phyloP scores from a whole-genome alignment of 345 rosid species.

The Hibiscus tridactylites region DNA sequence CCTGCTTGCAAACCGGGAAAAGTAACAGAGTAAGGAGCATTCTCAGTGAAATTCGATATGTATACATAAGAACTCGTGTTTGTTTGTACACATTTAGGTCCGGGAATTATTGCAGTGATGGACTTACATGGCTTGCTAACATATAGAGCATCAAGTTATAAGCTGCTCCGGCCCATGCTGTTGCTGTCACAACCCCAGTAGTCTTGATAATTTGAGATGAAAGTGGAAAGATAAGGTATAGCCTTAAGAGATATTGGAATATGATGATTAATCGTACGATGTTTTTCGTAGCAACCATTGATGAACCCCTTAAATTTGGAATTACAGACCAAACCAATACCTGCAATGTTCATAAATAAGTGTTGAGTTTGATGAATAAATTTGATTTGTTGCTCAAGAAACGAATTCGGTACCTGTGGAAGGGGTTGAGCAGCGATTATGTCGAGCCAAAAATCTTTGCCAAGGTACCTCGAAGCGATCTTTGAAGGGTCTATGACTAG shows the following conservation, averaged over 20 bases:
- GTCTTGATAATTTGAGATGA: conserved; percentile 74
- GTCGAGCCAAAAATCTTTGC: conserved; percentile 41
- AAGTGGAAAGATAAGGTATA: conserved; percentile 62
- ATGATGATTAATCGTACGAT: conserved; percentile 72
- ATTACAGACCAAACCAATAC: conserved; percentile 67
- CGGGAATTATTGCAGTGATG: not conserved
- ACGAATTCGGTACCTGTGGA: conserved; percentile 38
- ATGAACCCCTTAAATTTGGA: conserved; percentile 63
- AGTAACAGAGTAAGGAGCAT: not conserved
- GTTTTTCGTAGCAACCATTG: conserved; percentile 69
- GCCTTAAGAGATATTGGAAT: conserved; percentile 68
- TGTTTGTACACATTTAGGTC: not conserved
- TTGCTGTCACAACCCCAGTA: conserved; percentile 76
- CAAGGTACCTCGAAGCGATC: conserved; percentile 40
- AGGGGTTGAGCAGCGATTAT: conserved; percentile 40
- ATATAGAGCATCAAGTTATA: conserved; percentile 86
- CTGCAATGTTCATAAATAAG: conserved; percentile 32
- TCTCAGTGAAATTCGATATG: not conserved
- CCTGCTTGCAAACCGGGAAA: conserved; percentile 28
- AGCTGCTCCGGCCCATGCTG: conserved; percentile 96
- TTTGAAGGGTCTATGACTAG: conserved; percentile 36
- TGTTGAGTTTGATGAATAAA: not conserved
- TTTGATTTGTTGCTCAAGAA: not conserved
- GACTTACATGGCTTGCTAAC: conserved; percentile 93
- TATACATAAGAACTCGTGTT: not conserved